A percentile compares a stretch with the other conserved stretches of the same genome.
Conservation (phyloP, 176 grass and related monocot species). For the Musa beccarii region DNA sequence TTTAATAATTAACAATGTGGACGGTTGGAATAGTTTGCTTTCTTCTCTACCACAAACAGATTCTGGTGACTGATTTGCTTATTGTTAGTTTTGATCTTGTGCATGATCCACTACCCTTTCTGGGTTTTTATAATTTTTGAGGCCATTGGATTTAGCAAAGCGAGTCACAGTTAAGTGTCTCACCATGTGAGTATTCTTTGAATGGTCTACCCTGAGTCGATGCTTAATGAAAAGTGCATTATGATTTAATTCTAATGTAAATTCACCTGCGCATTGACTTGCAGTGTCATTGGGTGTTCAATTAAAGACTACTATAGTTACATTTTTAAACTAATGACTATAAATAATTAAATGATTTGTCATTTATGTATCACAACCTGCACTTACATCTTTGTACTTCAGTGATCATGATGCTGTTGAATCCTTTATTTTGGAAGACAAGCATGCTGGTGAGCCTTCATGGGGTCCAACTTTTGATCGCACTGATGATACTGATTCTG, state of each 20-base stretch:
- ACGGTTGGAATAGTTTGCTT: too few relatives aligned
- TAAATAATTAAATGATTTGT: not conserved
- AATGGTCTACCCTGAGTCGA: not conserved
- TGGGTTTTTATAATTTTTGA: too few relatives aligned
- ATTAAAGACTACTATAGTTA: not conserved
- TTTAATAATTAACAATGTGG: too few relatives aligned
- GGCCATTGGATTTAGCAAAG: too few relatives aligned
- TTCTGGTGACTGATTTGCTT: too few relatives aligned
- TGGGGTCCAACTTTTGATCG: constrained; percentile 81
- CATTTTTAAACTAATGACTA: not conserved
- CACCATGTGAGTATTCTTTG: not conserved
- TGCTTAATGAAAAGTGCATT: not conserved
- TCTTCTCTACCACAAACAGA: too few relatives aligned
- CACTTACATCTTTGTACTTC: constrained; percentile 26
- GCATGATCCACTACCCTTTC: too few relatives aligned
- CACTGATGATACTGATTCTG: constrained; percentile 66
- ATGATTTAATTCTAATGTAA: not conserved
- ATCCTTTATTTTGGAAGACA: constrained; percentile 56
- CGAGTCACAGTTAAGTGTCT: not conserved
- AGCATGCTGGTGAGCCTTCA: constrained; percentile 38
- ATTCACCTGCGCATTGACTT: not conserved
- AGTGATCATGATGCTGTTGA: constrained; percentile 58
- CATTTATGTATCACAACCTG: not conserved
- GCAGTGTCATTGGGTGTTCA: not conserved
- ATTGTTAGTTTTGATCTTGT: too few relatives aligned